A percentile compares a stretch with the other conserved stretches of the same genome.
Conservation (phyloP, 1,139 yeast genomes). For the Casaregolazyma lundiana region DNA sequence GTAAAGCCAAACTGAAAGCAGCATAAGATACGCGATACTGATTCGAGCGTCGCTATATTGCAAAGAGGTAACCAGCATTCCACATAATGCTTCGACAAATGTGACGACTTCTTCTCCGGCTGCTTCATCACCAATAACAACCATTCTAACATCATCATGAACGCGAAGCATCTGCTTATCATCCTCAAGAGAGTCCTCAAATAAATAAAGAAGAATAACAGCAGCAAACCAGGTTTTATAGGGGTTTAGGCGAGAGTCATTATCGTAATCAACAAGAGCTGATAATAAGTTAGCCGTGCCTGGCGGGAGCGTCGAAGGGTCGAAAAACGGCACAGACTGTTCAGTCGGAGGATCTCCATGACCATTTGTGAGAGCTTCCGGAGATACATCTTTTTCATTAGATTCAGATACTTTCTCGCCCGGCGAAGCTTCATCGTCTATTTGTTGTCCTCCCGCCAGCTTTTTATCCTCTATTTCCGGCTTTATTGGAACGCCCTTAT, state of each 20-base stretch:
- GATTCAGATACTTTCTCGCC: constrained; percentile 4
- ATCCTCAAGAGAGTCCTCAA: constrained; percentile 41
- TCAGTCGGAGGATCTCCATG: neutral
- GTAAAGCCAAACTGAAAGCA: constrained; percentile 71
- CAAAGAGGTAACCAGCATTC: constrained; percentile 64
- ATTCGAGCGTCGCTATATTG: constrained; percentile 67
- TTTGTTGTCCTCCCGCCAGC: constrained; percentile 4
- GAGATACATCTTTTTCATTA: neutral
- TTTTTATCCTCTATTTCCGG: neutral
- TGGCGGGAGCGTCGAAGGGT: constrained; percentile 14
- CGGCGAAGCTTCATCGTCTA: constrained; percentile 9
- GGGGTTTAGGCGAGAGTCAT: constrained; percentile 73
- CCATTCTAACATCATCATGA: constrained; percentile 46
- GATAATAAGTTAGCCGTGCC: constrained; percentile 52
- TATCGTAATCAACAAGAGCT: constrained; percentile 71
- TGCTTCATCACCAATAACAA: constrained; percentile 61
- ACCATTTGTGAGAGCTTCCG: constrained; percentile 3
- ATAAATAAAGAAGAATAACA: constrained; percentile 56
- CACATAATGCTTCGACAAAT: constrained; percentile 76
- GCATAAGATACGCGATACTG: constrained; percentile 72
- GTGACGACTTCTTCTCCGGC: constrained; percentile 69
- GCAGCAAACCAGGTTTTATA: constrained; percentile 85
- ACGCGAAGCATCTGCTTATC: constrained; percentile 35
- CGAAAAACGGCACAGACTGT: constrained; percentile 5
- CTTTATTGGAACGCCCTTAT: constrained; percentile 22